Base-by-base conservation (phyloP, 108 stramenopile genomes). In the Pinguiococcus pyrenoidosus region DNA sequence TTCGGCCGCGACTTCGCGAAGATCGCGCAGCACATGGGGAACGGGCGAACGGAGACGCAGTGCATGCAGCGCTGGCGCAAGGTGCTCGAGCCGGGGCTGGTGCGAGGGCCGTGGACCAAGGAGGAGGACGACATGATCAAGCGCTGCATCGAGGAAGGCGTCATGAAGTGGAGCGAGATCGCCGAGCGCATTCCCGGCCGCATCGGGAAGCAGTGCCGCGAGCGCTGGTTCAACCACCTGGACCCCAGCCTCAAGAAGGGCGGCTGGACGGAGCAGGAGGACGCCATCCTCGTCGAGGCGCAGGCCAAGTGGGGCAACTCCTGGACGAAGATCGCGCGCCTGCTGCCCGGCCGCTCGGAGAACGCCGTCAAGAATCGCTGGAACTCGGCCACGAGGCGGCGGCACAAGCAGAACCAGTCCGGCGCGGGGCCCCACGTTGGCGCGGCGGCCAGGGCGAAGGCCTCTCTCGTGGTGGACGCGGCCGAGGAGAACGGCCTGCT, bases 1-100 rank as follows among this genome's bases (percentile, higher is more conserved):
- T 24, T n/a, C n/a, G n/a, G n/a, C n/a, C n/a, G n/a, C n/a, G n/a
- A n/a, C n/a, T n/a, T n/a, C 17, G 67, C 64, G 71, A 81, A 81
- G 37, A 91, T 87, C 51, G 81, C 86, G 2, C 24, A 35, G 74
- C 82, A 53, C 44, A 59, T 34, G 37, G 56, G 44, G 29, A 58
- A 82, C 32, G 61, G 84, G 16, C 58, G 89, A 20, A 51, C 71
- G 12, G 82, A 92, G 43, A 87, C 91, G 0, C 95, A 97, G 54
- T 97, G 95, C 56, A 71, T 97, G 12, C 96, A 97, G 58, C 81
- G 96, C 13, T 97, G 95, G 95, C 89, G 93, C 59, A 97, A 97
- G 62, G 95, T 97, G 12, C 82, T 97, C 16, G 80, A 79, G 36
- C 91, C 95, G 3, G 96, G 92, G 36, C 71, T 95, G 22, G 78